phyloP scores from a whole-genome alignment of 148 eudicot genomes.

The Tetragonia tetragonoides region DNA sequence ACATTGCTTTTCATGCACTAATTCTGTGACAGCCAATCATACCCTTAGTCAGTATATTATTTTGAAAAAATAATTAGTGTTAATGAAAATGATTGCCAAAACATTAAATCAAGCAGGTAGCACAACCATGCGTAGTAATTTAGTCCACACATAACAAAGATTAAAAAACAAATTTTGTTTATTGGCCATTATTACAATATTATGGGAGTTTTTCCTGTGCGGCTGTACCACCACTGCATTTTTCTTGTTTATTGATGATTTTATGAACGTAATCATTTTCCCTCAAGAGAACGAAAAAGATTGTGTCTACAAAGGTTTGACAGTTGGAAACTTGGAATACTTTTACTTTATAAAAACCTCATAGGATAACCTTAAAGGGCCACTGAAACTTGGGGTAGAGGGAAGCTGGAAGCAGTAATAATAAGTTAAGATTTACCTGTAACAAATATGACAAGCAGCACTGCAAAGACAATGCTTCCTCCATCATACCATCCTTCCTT shows the following conservation, averaged over 20 bases:
- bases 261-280: no score
- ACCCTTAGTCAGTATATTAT: no score
- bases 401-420: neutral
- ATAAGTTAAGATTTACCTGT: constrained; percentile 50
- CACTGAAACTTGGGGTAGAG: neutral
- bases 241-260: no score
- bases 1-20: no score
- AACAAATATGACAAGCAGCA: constrained; percentile 75
- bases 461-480: constrained; percentile 95
- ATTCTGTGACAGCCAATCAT: no score
- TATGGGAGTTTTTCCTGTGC: neutral
- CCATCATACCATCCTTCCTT: constrained; percentile 94
- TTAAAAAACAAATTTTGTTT: neutral
- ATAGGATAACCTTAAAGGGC: neutral
- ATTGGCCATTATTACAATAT: neutral
- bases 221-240: neutral
- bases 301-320: neutral
- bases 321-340: neutral
- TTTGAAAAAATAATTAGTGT: no score
- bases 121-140: no score
- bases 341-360: neutral
- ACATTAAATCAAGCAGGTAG: no score
- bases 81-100: no score
- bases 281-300: no score
- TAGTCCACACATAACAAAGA: no score